Evolutionary conservation across 352 stramenopile genomes (phyloP).

Genomic region (Phytophthora pseudosyringae): DNA sequence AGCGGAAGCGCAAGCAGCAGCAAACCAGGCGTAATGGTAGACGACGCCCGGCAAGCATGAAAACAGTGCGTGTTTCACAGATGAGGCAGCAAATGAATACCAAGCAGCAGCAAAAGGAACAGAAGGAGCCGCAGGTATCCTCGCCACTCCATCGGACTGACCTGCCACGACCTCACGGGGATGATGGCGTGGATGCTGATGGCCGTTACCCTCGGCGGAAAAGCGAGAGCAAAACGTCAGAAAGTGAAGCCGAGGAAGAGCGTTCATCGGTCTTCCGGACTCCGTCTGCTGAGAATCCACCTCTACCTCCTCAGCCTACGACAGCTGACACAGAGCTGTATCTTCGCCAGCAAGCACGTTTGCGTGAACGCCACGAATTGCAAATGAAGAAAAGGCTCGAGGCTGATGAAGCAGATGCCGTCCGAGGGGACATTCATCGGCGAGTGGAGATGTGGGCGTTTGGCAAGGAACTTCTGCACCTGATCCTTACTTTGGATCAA

Average conservation of each 20-base stretch:
- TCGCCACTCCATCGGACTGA: conserved; percentile 30
- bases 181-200: conserved; percentile 42
- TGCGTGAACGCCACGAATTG: conserved; percentile 82
- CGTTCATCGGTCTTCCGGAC: conserved; percentile 11
- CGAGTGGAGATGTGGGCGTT: conserved; percentile 86
- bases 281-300: conserved; percentile 42
- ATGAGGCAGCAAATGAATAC: conserved; percentile 87
- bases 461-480: conserved; percentile 81
- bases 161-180: conserved; percentile 24
- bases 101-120: conserved; percentile 63
- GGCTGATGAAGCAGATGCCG: conserved; percentile 78
- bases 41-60: conserved; percentile 79
- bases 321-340: conserved; percentile 81
- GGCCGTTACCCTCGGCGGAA: conserved; percentile 42
- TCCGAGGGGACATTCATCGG: conserved; percentile 78
- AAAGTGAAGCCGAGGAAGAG: conserved; percentile 59
- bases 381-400: conserved; percentile 85
- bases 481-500: conserved; percentile 88
- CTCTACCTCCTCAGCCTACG: conserved; percentile 74
- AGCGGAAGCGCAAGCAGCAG: conserved; percentile 84
- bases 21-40: conserved; percentile 68
- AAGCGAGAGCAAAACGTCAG: conserved; percentile 63
- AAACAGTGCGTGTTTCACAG: conserved; percentile 83
- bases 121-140: conserved; percentile 25
- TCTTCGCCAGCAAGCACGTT: conserved; percentile 78